Conservation (phyloP, 192 early-diverging fungal genomes). For the Linnemannia hyalina region DNA sequence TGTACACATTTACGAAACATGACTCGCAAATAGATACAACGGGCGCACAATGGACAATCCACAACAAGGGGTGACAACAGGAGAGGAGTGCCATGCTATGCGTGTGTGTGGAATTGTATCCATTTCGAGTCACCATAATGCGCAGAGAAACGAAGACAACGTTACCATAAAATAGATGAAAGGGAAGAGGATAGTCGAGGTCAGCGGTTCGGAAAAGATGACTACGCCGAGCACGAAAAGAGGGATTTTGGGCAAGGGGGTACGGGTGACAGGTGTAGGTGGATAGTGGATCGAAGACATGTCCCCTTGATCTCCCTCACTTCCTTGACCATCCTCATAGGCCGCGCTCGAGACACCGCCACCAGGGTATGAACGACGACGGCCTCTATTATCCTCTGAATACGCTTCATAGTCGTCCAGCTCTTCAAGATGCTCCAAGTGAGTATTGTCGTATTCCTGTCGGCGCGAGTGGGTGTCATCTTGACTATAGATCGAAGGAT, state of each 20-base stretch:
- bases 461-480: neutral
- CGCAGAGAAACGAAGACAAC: neutral
- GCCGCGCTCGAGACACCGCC: neutral
- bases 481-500: neutral
- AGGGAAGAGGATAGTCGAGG: slow-evolving; percentile 79
- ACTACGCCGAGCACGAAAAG: slow-evolving; percentile 57
- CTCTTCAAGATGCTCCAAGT: slow-evolving; percentile 23
- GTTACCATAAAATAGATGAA: slow-evolving; percentile 89
- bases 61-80: slow-evolving; percentile 1
- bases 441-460: neutral
- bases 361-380: neutral
- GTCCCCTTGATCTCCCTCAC: slow-evolving; percentile 11
- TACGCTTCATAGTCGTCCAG: slow-evolving; percentile 17
- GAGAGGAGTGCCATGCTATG: neutral
- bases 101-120: neutral
- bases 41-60: neutral
- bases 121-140: slow-evolving; percentile 13
- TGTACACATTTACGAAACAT: neutral
- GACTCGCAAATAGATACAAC: neutral
- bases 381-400: neutral
- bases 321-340: neutral
- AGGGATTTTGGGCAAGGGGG: slow-evolving; percentile 50
- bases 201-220: slow-evolving; percentile 77
- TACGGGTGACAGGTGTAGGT: slow-evolving; percentile 22
- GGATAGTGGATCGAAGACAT: slow-evolving; percentile 1